These are phyloP conservation scores for Trichoderma harzianum DNA, from an alignment of 2,329 filamentous ascomycete genomes.

Conservation along the genomic window DNA sequence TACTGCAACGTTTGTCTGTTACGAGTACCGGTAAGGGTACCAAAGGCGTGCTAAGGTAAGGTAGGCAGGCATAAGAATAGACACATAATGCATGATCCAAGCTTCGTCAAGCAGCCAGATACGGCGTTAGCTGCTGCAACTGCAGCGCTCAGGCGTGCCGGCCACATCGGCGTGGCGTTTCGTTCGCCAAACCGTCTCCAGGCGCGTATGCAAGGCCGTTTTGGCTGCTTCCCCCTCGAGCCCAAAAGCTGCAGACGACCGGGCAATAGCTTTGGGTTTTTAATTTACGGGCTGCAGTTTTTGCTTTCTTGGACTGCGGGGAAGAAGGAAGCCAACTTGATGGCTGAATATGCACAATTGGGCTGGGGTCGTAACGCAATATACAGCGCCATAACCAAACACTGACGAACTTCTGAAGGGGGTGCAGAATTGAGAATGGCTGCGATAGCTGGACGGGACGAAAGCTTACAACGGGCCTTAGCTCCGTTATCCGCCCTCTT, in stretches of 20 bases:
- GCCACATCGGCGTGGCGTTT: conserved; percentile 8
- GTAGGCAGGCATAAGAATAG: background rate
- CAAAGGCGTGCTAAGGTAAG: background rate
- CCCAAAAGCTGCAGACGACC: conserved; percentile 1
- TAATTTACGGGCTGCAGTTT: background rate
- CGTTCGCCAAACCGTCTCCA: background rate
- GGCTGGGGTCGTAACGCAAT: background rate
- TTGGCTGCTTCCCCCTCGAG: background rate
- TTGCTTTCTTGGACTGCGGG: conserved; percentile 1
- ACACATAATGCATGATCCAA: background rate
- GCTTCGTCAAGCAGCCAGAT: background rate
- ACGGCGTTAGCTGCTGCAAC: background rate
- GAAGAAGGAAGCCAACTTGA: background rate
- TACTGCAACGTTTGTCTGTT: background rate
- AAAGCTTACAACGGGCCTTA: conserved; percentile 5
- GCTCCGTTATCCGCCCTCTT: background rate
- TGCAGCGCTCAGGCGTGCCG: background rate
- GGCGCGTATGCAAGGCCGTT: conserved; percentile 4
- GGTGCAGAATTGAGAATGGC: conserved; percentile 1
- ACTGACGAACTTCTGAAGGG: background rate
- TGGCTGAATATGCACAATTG: background rate
- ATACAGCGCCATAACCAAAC: background rate
- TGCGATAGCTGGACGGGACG: conserved; percentile 1
- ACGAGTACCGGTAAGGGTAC: background rate
- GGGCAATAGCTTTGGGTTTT: conserved; percentile 6